Percentiles rank a stretch among this genome's conserved stretches.
These are phyloP conservation scores for Pisolithus microcarpus DNA, from an alignment of 768 basidiomycete species.

Conservation along the genomic window DNA sequence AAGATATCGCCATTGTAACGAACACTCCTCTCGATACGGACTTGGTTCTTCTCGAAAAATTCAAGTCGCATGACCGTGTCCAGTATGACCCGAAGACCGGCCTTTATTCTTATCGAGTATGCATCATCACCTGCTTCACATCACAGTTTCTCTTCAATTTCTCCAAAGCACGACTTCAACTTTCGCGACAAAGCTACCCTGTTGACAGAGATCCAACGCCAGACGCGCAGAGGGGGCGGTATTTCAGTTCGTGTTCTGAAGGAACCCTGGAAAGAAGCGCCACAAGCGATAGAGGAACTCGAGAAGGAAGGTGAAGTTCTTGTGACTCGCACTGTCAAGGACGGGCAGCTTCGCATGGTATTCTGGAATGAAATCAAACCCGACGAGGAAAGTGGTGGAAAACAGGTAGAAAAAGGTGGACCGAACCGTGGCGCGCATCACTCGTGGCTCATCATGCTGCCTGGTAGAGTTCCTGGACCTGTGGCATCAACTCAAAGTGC, in stretches of 20 bases:
- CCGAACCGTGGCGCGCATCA: background rate
- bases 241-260: constrained; percentile 78
- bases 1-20: constrained; percentile 80
- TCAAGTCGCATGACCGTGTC: constrained; percentile 75
- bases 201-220: constrained; percentile 78
- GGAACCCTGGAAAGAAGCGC: constrained; percentile 88
- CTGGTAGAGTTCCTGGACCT: constrained; percentile 74
- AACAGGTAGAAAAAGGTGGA: constrained; percentile 71
- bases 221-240: constrained; percentile 78
- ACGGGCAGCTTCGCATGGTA: constrained; percentile 76
- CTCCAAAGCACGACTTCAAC: constrained; percentile 72
- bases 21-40: constrained; percentile 74
- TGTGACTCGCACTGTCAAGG: constrained; percentile 79
- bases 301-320: constrained; percentile 84
- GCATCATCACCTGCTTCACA: constrained; percentile 9
- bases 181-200: constrained; percentile 81
- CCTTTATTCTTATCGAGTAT: constrained; percentile 79
- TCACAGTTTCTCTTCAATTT: constrained; percentile 4
- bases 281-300: constrained; percentile 78
- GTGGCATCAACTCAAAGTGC: constrained; percentile 81
- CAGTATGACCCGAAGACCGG: constrained; percentile 76
- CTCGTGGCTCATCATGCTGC: constrained; percentile 5
- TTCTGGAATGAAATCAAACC: constrained; percentile 89
- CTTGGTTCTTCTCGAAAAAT: constrained; percentile 63
- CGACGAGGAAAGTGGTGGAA: constrained; percentile 61